Conservation (phyloP, 2,329 filamentous ascomycete genomes). For the Ophidiomyces ophidiicola region DNA sequence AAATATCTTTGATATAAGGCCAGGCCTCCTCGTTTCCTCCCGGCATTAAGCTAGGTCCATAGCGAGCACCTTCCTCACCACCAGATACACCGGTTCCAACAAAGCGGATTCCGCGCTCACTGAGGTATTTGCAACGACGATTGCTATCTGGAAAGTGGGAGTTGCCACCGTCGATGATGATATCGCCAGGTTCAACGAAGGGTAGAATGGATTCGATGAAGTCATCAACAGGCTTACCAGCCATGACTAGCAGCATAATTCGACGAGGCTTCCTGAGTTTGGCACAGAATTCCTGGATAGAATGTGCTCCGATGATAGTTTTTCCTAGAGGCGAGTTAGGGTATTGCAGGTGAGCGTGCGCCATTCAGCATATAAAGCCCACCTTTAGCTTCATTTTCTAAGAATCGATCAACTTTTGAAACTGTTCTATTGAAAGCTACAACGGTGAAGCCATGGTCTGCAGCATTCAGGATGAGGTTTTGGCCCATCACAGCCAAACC, state of each 20-base stretch:
- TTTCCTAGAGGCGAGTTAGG: constrained; percentile 51
- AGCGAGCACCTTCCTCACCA: constrained; percentile 97
- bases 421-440: constrained; percentile 98
- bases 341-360: background rate
- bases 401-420: constrained; percentile 91
- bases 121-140: constrained; percentile 84
- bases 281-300: constrained; percentile 81
- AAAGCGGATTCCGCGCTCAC: constrained; percentile 78
- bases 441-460: constrained; percentile 88
- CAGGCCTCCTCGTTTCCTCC: constrained; percentile 97
- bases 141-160: constrained; percentile 99
- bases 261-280: constrained; percentile 97
- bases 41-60: constrained; percentile 95
- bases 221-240: constrained; percentile 92
- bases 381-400: constrained; percentile 81
- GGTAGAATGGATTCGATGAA: constrained; percentile 94
- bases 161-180: constrained; percentile 99
- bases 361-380: constrained; percentile 4
- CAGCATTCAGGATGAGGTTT: constrained; percentile 83
- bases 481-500: constrained; percentile 84
- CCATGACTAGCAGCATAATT: constrained; percentile 98
- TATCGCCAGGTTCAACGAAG: constrained; percentile 72
- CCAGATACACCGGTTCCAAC: constrained; percentile 96
- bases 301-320: constrained; percentile 86
- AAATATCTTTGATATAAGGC: constrained; percentile 97